Base-by-base conservation (phyloP, 1,139 yeast species). In the Saccharomyces pastorianus region DNA sequence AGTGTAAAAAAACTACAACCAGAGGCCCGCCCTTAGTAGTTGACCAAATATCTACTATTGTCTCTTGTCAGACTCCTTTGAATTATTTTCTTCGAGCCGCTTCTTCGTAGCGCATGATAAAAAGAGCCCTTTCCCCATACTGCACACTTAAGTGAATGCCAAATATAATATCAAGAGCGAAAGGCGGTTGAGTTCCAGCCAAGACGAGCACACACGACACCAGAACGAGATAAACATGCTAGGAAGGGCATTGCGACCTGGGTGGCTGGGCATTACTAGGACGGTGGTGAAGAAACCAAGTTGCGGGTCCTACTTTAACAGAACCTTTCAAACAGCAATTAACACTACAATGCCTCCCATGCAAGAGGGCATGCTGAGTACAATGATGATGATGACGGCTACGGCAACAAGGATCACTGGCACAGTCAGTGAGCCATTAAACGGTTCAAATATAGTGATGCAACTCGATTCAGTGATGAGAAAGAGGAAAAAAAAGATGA, bases 401-500 rank as follows among this genome's bases (percentile, higher is more conserved):
- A 46, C 20, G 20, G 20, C 14, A 17, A 23, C 31, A 20, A 38
- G 44, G 44, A 38, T 38, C 26, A 11, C 25, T 20, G 20, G n/a
- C 26, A 38, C 23, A 20, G 44, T 38, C 13, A 38, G 25, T 7
- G 44, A 38, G 23, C 25, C 25, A 20, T 47, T 29, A 14, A 34
- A 31, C 27, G 51, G 13, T 14, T n/a, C 51, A 13, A 49, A 28
- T 34, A 49, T 38, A 23, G 47, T 23, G 8, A 56, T 63, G 59
- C 57, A 58, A 46, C 52, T 76, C 58, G 87, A 83, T 66, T 81
- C 86, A 9, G 88, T 83, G 38, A 73, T 82, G 71, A 78, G 88
- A 70, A 83, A 83, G 65, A 79, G 88, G 72, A 76, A 83, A 68
- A 79, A 81, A 68, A 83, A 83, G 74, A 83, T 83, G 87, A 83